phyloP scores from a whole-genome alignment of 148 eudicot species.

The Chenopodium quinoa region DNA sequence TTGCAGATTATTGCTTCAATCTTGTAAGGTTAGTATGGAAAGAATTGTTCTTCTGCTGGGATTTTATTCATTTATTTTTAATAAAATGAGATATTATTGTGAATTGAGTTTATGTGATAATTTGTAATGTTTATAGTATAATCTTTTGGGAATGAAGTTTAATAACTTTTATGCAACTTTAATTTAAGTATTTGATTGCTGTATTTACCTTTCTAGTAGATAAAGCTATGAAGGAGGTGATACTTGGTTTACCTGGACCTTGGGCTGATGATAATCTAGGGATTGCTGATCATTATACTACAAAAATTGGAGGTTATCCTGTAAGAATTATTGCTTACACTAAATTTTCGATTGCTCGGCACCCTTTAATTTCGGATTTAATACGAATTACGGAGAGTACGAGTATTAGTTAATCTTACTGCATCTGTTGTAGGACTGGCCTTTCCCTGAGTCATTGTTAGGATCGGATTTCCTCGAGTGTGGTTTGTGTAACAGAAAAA shows the following conservation, averaged over 20 bases:
- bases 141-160: no score
- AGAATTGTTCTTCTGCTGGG: no score
- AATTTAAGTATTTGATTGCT: not conserved
- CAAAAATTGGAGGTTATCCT: constrained; percentile 82
- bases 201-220: not conserved
- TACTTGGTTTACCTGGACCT: constrained; percentile 80
- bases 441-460: constrained; percentile 39
- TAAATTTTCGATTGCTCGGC: not conserved
- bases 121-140: no score
- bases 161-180: no score
- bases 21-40: no score
- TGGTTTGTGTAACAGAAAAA: constrained; percentile 44
- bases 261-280: constrained; percentile 79
- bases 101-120: no score
- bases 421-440: constrained; percentile 67
- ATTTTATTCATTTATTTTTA: no score
- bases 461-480: constrained; percentile 48
- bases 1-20: no score
- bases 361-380: not conserved
- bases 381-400: not conserved
- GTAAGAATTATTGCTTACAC: constrained; percentile 39
- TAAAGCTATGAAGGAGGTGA: constrained; percentile 48
- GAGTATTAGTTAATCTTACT: not conserved
- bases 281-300: constrained; percentile 74
- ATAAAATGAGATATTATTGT: no score